A percentile compares a stretch with the other conserved stretches of the same genome.
phyloP scores from a whole-genome alignment of 441 rosid species.

The Populus hybrid region DNA sequence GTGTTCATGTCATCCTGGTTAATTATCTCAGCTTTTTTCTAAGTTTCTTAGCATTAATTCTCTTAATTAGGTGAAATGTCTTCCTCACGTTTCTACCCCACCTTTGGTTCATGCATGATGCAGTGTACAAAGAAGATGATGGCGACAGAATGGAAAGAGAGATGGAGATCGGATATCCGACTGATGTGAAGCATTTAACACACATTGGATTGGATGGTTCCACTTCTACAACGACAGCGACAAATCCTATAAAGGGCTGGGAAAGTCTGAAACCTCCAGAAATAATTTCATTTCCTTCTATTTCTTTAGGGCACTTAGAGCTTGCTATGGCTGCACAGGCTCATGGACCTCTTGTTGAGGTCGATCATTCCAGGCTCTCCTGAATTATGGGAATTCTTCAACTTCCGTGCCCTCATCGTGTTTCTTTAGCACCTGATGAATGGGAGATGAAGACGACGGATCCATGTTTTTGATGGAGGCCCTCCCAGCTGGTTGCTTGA shows the following conservation, averaged over 20 bases:
- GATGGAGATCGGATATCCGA: constrained; percentile 73
- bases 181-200: constrained; percentile 80
- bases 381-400: not conserved
- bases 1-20: too few species aligned
- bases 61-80: not conserved
- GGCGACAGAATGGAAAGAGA: constrained; percentile 31
- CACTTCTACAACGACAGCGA: constrained; percentile 13
- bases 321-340: constrained; percentile 30
- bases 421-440: not conserved
- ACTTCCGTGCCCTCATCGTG: not conserved
- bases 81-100: not conserved
- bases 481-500: not conserved
- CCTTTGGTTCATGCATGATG: not conserved
- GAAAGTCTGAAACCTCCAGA: constrained; percentile 17
- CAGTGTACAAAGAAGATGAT: constrained; percentile 49
- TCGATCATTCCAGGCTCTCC: not conserved
- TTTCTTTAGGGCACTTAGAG: constrained; percentile 31
- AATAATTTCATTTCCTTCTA: constrained; percentile 20
- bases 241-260: constrained; percentile 19
- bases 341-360: not conserved
- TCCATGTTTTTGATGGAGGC: not conserved
- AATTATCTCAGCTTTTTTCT: too few species aligned
- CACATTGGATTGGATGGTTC: constrained; percentile 69
- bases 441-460: not conserved
- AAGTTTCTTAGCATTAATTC: not conserved